phyloP scores from a whole-genome alignment of 2,329 filamentous ascomycete genomes.

The Dendryphion nanum region DNA sequence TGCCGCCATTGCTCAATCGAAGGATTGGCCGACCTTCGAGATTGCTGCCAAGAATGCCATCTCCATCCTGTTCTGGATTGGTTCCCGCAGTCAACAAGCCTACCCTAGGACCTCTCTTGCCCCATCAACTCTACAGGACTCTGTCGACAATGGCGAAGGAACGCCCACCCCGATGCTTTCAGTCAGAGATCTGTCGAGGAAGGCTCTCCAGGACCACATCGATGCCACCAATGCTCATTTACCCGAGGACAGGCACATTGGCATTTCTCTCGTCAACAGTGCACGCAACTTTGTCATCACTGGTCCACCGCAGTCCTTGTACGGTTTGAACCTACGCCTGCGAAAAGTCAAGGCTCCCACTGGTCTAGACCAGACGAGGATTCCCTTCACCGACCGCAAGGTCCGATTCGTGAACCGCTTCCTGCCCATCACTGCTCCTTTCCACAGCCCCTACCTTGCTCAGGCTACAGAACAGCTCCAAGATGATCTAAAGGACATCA shows the following conservation, averaged over 20 bases:
- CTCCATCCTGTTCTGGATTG: slow-evolving; percentile 97
- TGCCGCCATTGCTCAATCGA: slow-evolving; percentile 83
- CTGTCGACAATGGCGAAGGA: slow-evolving; percentile 92
- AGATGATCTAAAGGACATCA: slow-evolving; percentile 80
- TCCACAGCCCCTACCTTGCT: slow-evolving; percentile 92
- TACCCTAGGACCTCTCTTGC: slow-evolving; percentile 94
- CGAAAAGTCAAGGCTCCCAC: slow-evolving; percentile 97
- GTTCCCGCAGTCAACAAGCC: slow-evolving; percentile 92
- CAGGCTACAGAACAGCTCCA: slow-evolving; percentile 81
- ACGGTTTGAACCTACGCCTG: slow-evolving; percentile 90
- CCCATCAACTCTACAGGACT: slow-evolving; percentile 87
- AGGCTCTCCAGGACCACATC: slow-evolving; percentile 93
- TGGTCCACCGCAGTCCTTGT: slow-evolving; percentile 90
- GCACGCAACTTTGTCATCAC: slow-evolving; percentile 96
- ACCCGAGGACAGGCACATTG: slow-evolving; percentile 87
- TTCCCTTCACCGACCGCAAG: slow-evolving; percentile 94
- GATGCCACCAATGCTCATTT: slow-evolving; percentile 96
- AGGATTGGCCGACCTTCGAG: slow-evolving; percentile 90
- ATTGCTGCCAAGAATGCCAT: slow-evolving; percentile 76
- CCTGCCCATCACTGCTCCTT: slow-evolving; percentile 94
- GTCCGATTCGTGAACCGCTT: slow-evolving; percentile 96
- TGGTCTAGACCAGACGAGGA: slow-evolving; percentile 91
- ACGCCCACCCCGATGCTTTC: slow-evolving; percentile 95
- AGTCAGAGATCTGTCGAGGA: slow-evolving; percentile 85
- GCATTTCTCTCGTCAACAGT: slow-evolving; percentile 94